phyloP scores from a whole-genome alignment of 768 basidiomycete species.

The Hypholoma sublateritium region DNA sequence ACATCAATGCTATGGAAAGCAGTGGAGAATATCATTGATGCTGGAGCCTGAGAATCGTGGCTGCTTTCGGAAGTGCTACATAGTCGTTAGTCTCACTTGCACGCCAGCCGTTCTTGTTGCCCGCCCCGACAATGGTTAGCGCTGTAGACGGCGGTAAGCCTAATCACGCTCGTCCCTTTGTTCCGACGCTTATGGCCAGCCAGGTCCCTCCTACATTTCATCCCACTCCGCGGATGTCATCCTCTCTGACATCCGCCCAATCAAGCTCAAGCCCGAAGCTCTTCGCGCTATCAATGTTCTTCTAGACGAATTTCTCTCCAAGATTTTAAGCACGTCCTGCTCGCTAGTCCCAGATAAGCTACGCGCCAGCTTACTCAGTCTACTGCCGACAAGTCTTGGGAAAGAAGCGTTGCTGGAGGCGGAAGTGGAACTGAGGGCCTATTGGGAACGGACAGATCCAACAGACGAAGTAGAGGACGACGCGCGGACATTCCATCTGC shows the following conservation, averaged over 20 bases:
- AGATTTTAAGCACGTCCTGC: constrained; percentile 61
- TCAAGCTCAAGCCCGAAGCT: constrained; percentile 78
- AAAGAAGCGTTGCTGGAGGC: constrained; percentile 93
- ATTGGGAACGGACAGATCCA: constrained; percentile 72
- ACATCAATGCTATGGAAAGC: not conserved
- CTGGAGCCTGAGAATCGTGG: constrained; percentile 4
- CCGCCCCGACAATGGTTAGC: constrained; percentile 44
- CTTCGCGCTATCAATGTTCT: constrained; percentile 76
- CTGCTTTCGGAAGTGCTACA: constrained; percentile 4
- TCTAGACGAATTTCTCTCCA: constrained; percentile 82
- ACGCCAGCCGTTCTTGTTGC: constrained; percentile 18
- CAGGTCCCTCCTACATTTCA: constrained; percentile 78
- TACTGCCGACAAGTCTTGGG: constrained; percentile 79
- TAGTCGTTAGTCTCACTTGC: constrained; percentile 9
- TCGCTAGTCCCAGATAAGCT: constrained; percentile 75
- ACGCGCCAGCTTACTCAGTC: constrained; percentile 66
- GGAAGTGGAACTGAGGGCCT: constrained; percentile 87
- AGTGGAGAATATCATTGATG: constrained; percentile 1
- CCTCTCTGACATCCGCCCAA: constrained; percentile 91
- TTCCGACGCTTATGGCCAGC: constrained; percentile 10
- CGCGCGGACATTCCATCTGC: constrained; percentile 61
- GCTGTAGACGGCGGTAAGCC: constrained; percentile 41
- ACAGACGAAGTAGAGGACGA: constrained; percentile 45
- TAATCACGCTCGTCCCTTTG: constrained; percentile 6
- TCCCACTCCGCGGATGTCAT: constrained; percentile 86